phyloP scores from a whole-genome alignment of 176 grass and related monocot genomes.

The Eleusine coracana region DNA sequence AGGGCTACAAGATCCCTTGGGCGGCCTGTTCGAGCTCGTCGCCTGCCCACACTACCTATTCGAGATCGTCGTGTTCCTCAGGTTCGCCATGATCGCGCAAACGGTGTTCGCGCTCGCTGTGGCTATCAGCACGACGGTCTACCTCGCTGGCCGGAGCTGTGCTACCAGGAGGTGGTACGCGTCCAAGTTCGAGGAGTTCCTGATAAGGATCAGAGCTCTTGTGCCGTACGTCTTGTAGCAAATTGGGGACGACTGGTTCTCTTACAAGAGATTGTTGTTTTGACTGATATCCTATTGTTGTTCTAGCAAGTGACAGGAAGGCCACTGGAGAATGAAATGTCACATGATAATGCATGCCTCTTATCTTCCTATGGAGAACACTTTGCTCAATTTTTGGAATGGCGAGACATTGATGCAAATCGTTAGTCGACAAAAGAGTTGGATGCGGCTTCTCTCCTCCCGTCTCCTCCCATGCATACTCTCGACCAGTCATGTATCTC shows the following conservation, averaged over 20 bases:
- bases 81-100: constrained; percentile 68
- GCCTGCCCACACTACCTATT: constrained; percentile 85
- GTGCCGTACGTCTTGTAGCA: constrained; percentile 64
- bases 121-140: constrained; percentile 47
- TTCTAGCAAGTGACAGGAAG: too few species aligned
- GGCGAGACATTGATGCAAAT: too few species aligned
- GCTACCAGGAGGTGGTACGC: constrained; percentile 77
- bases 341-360: too few species aligned
- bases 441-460: too few species aligned
- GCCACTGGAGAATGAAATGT: too few species aligned
- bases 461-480: too few species aligned
- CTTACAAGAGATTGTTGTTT: not conserved
- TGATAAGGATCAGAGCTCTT: constrained; percentile 53
- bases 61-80: constrained; percentile 66
- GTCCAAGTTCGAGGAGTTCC: constrained; percentile 68
- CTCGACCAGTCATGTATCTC: too few species aligned
- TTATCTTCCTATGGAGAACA: too few species aligned
- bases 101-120: constrained; percentile 52
- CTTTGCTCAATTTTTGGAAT: not conserved
- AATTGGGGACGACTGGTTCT: not conserved
- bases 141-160: constrained; percentile 72
- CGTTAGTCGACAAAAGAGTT: too few species aligned
- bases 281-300: not conserved
- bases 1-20: constrained; percentile 68
- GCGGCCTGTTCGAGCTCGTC: constrained; percentile 65